A percentile compares a stretch with the other conserved stretches of the same genome.
These are phyloP conservation scores for Fraxinus platypoda DNA, from an alignment of 305 asterid species.

Conservation along the genomic window DNA sequence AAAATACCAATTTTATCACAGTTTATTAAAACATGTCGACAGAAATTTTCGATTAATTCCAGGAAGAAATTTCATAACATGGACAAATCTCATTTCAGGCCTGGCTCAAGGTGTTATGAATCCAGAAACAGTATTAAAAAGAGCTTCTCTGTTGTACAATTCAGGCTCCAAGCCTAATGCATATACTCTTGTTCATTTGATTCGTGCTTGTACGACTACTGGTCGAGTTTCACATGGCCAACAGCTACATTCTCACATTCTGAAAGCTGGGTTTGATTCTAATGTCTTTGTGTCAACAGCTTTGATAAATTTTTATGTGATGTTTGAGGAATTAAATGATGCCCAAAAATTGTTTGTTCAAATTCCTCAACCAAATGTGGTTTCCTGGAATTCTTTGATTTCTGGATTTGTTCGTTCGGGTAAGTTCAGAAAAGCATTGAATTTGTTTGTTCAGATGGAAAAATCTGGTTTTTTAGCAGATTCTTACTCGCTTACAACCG, in stretches of 20 bases:
- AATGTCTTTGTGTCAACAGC: slow-evolving; percentile 52
- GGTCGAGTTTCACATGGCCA: slow-evolving; percentile 47
- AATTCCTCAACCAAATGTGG: slow-evolving; percentile 66
- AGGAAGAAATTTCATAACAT: slow-evolving; percentile 17
- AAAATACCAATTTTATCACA: neutral
- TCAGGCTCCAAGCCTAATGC: slow-evolving; percentile 33
- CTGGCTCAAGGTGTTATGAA: slow-evolving; percentile 18
- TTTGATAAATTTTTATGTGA: slow-evolving; percentile 47
- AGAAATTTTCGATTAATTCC: slow-evolving; percentile 12
- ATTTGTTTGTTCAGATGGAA: slow-evolving; percentile 48
- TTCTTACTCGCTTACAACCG: slow-evolving; percentile 63
- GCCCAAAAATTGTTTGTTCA: slow-evolving; percentile 49
- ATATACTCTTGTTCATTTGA: slow-evolving; percentile 44
- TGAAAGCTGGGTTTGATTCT: slow-evolving; percentile 47
- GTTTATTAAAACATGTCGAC: slow-evolving; percentile 15
- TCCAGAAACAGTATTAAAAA: slow-evolving; percentile 23
- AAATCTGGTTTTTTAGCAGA: slow-evolving; percentile 49
- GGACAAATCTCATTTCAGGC: slow-evolving; percentile 12
- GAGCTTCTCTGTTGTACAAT: slow-evolving; percentile 32
- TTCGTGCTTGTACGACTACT: slow-evolving; percentile 41
- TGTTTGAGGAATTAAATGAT: slow-evolving; percentile 30
- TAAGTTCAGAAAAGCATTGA: slow-evolving; percentile 47
- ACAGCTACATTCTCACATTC: slow-evolving; percentile 57
- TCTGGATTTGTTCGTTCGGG: slow-evolving; percentile 68
- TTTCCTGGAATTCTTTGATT: slow-evolving; percentile 80